Evolutionary conservation across 768 basidiomycete genomes (phyloP).

Genomic region (Lanmaoa pseudosensibilis): DNA sequence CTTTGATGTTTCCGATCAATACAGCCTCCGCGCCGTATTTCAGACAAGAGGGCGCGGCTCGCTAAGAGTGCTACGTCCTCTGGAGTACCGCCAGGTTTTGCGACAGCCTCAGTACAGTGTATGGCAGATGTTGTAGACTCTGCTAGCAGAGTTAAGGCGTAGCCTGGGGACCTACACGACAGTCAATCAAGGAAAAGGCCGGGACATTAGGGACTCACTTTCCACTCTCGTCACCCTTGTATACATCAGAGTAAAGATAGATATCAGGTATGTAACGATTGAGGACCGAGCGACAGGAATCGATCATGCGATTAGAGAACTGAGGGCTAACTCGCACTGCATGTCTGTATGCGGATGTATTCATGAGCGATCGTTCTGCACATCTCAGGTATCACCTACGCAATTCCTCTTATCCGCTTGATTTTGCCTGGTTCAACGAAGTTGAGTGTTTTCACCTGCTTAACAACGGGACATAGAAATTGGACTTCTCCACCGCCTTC

Average conservation of each 20-base stretch:
- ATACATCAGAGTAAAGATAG: conserved; percentile 97
- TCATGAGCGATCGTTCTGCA: background rate
- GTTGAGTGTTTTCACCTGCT: conserved; percentile 88
- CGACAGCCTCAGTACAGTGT: conserved; percentile 84
- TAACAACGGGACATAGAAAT: conserved; percentile 89
- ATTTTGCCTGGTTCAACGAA: conserved; percentile 91
- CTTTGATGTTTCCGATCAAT: conserved; percentile 88
- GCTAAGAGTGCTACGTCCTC: conserved; percentile 91
- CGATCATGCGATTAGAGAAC: conserved; percentile 97
- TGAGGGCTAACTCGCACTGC: conserved; percentile 96
- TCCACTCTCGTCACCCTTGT: conserved; percentile 96
- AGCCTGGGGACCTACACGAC: conserved; percentile 82
- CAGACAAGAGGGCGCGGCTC: conserved; percentile 72
- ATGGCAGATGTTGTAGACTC: conserved; percentile 90
- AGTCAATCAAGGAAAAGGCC: background rate
- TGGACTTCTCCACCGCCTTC: conserved; percentile 91
- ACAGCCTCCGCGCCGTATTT: conserved; percentile 83
- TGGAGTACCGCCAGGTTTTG: conserved; percentile 79
- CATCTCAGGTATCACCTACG: conserved; percentile 54
- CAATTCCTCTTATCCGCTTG: conserved; percentile 91
- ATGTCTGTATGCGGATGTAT: conserved; percentile 54
- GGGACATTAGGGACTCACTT: conserved; percentile 59
- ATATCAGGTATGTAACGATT: conserved; percentile 98
- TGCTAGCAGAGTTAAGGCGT: conserved; percentile 85
- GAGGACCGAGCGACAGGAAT: conserved; percentile 85